Evolutionary conservation across 2,329 filamentous ascomycete genomes (phyloP), one percentile per base, ranked within the genome.

Genomic region (Fusarium equiseti): DNA sequence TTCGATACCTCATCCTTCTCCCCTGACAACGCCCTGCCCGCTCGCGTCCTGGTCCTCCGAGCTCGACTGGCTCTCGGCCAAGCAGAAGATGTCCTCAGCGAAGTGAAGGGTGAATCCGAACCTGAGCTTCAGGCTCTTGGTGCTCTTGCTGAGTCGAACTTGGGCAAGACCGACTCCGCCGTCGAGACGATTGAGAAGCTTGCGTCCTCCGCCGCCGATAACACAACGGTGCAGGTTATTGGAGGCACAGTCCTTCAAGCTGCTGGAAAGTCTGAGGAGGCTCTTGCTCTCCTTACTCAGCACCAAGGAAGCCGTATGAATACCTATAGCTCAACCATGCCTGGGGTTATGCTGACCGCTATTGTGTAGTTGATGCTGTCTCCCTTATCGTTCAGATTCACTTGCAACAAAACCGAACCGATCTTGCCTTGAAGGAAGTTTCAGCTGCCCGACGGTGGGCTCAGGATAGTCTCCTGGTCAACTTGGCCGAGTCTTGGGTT

Each of bases 401-500:
- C 78, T 90, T 98, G 12, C 88, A 93, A 74, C 94, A 97, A 79
- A 98, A 98, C 85, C 89, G 95, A 73, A 91, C 91, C 76, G 95
- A 98, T 80, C 89, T 98, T 51, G 96, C 96, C 3, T 76, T 94
- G 15, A 97, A 97, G 82, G 95, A 98, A 83, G 94, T 97, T 40
- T 85, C 90, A 54, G 89, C 92, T 38, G 96, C 96, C 38, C 90
- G 95, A 79, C 89, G 93, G 81, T 98, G 95, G 93, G 96, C 95
- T 10, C 95, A 99, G 82, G 96, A 98, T 79, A 97, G 92, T 73
- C 84, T 98, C 42, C 85, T 98, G 52, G 93, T 98, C 71, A 98
- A 99, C 81, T 83, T 99, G 72, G 95, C 95, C 10, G 96, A 99
- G 83, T 93, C 93, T 10, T 99, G 95, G 96, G 92, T 97, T 70